A percentile compares a stretch with the other conserved stretches of the same genome.
These are phyloP conservation scores for Ustilago shanxiensis DNA, from an alignment of 1,284 basidiomycete species.

Conservation along the genomic window DNA sequence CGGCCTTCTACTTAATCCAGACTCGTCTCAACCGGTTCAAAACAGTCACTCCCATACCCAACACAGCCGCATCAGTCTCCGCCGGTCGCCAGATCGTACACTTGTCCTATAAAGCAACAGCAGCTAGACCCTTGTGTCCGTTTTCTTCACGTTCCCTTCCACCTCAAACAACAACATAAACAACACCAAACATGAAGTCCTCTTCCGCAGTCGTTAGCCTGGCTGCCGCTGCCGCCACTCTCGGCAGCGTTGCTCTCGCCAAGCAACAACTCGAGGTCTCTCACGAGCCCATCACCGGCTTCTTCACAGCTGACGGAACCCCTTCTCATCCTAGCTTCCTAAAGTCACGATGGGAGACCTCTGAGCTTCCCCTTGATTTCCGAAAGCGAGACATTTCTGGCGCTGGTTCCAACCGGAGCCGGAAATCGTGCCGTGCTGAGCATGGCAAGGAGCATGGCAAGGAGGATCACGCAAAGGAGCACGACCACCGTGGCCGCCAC, in stretches of 20 bases:
- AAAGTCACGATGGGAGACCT: conserved; percentile 42
- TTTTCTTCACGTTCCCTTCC: background rate
- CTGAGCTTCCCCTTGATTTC: conserved; percentile 42
- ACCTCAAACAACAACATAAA: background rate
- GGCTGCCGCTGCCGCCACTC: conserved; percentile 39
- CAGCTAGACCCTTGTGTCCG: background rate
- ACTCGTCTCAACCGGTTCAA: background rate
- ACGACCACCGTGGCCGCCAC: conserved; percentile 9
- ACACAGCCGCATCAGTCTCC: background rate
- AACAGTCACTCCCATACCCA: background rate
- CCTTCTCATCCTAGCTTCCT: conserved; percentile 42
- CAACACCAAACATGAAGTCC: conserved; percentile 36
- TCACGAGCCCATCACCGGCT: conserved; percentile 39
- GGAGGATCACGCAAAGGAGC: background rate
- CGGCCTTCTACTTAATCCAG: background rate
- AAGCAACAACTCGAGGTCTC: conserved; percentile 39
- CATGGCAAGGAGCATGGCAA: conserved; percentile 8
- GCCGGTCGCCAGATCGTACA: background rate
- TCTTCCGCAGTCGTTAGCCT: conserved; percentile 31
- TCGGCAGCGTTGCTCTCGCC: conserved; percentile 20
- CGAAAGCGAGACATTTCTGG: conserved; percentile 40
- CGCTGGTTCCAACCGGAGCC: conserved; percentile 33
- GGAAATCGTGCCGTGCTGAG: conserved; percentile 18
- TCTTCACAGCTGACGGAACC: conserved; percentile 38
- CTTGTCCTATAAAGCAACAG: conserved; percentile 2